These are phyloP conservation scores for Diaporthe citriasiana DNA, from an alignment of 2,329 filamentous ascomycete genomes.

Conservation along the genomic window DNA sequence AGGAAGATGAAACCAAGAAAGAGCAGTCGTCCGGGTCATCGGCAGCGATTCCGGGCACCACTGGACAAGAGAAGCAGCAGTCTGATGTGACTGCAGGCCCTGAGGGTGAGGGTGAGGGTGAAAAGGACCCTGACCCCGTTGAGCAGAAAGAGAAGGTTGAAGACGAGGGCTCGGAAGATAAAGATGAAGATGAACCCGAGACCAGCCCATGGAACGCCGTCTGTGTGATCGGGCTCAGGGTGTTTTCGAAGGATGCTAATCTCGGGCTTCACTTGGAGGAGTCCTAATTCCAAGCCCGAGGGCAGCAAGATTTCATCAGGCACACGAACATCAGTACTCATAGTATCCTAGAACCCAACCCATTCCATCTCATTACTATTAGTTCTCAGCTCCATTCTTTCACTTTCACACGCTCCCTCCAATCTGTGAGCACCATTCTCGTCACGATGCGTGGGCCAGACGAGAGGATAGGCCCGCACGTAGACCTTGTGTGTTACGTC, in stretches of 20 bases:
- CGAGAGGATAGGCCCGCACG: neutral
- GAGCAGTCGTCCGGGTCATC: neutral
- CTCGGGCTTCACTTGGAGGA: conserved; percentile 43
- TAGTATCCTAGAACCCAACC: neutral
- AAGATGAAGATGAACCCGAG: conserved; percentile 33
- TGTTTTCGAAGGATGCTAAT: conserved; percentile 54
- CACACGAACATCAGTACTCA: no score
- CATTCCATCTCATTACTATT: conserved; percentile 8
- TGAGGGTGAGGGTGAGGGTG: neutral
- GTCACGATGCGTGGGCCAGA: neutral
- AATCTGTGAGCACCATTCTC: neutral
- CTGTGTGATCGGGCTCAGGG: conserved; percentile 56
- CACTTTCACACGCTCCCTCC: neutral
- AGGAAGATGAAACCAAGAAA: neutral
- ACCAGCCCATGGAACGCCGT: conserved; percentile 57
- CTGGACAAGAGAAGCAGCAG: no score
- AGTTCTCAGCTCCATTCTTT: neutral
- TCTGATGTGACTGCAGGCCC: neutral
- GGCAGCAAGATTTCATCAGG: neutral
- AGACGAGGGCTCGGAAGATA: neutral
- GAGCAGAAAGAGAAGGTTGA: neutral
- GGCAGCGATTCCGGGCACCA: no score
- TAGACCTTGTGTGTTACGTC: conserved; percentile 1
- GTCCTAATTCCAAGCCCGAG: neutral
- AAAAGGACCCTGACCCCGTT: neutral